Base-by-base conservation (phyloP, 1,284 basidiomycete species). In the Ustilago vetiveriae region DNA sequence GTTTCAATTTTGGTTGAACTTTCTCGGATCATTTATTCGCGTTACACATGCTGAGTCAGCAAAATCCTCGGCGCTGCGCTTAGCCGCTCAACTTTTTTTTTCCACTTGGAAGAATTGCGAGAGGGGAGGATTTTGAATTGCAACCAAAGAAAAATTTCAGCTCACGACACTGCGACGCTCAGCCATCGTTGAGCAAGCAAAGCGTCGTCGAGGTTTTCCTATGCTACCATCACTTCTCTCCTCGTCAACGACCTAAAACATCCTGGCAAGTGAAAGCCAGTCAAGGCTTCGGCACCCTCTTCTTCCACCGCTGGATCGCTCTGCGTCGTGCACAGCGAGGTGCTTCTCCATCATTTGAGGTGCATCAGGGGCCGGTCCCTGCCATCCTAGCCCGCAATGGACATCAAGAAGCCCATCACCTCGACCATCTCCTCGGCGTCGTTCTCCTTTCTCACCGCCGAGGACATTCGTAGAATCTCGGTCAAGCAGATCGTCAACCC, bases 401-500 rank as follows among this genome's bases (percentile, higher is more conserved):
- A 99, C 83, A 92, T 96, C 83, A 87, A 94, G 8, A 88, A 92
- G 78, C 90, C 95, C 21, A 84, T 98, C 54, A 89, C 92, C 14
- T 90, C 92, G 5, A 88, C 89, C 52, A 90, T 96, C 73, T 85
- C 88, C 56, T 90, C 90, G 69, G 85, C 98, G 52, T 95, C 94
- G 22, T 98, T 99, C 84, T 94, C 94, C 3, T 96, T 96, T 83
- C 88, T 99, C 55, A 89, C 91, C 14, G 85, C 92, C n/a, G 88
- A 92, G 74, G 95, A 99, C 83, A 87, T 98, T 73, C 88, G 90
- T 48, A 88, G 90, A 63, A 94, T 98, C 82, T 97, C 94, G 17
- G 95, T 98, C 78, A 94, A 95, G 85, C 92, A 97, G 85, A 90
- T 98, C 76, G 88, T 92, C 66, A 98, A 98, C 83, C 91, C 94